Base-by-base conservation (phyloP, 225 moss, liverwort and hornwort genomes). In the Straminergon stramineum region DNA sequence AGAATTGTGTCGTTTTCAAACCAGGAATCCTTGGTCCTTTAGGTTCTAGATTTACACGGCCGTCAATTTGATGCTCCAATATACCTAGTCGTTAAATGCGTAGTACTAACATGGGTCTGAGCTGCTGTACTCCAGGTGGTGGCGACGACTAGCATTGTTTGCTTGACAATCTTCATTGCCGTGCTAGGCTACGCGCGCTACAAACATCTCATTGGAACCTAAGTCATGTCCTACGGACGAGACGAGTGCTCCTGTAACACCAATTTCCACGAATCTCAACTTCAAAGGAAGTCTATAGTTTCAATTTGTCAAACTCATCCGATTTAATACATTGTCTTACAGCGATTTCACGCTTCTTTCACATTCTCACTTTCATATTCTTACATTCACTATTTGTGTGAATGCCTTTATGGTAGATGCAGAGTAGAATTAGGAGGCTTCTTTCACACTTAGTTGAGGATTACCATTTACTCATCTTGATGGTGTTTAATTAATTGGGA, bases 191-290 rank as follows among this genome's bases (percentile, higher is more conserved):
- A 96, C 86, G 99, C 99, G 56, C 97, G 99, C 63, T 97, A 95
- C 89, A 99, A 97, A 85, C 94, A 96, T 89, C 95, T 99, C n/a
- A 97, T 99, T 91, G 94, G 98, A 78, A 95, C 96, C 17, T 97
- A 91, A 96, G 71, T 48, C 60, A 61, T 34, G 32, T 53, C 68
- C n/a, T 66, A 30, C 62, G 61, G 67, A 73, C 78, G 86, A 81
- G 63, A 82, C 65, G 57, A 74, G 75, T 85, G 74, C 82, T 78
- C 84, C 58, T 85, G 81, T 78, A 77, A 61, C 71, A 69, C 56
- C 81, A 85, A 66, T 77, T 55, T 57, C 82, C 55, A 85, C 39
- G 43, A 87, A 71, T 83, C 41, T 26, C 37, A 51, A 83, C 88
- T 88, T 90, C 90, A 43, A 93, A 83, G 79, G 88, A 90, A 90